Evolutionary conservation across 129 eudicot species (phyloP), one percentile per base, ranked within the genome.

Genomic region (Chrysanthemum lavandulifolium): DNA sequence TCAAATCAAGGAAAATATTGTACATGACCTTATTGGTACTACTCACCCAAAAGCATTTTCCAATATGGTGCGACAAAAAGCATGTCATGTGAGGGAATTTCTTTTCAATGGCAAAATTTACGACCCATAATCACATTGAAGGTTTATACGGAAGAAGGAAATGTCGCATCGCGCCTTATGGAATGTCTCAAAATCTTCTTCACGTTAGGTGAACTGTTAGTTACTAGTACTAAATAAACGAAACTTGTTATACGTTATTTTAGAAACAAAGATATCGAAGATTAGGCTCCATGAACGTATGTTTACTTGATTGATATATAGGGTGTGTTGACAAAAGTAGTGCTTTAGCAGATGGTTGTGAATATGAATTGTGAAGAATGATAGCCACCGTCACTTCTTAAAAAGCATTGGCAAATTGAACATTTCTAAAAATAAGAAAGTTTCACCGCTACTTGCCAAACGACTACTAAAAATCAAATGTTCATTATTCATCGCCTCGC

Each of bases 21-120:
- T 33, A 33, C 27, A 47, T 67, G 16, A 48, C 71, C 19, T 67
- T 49, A 67, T 67, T 50, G 50, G 47, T 40, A 40, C 18, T 40
- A 49, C 47, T 13, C 57, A 66, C 12, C 64, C 54, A 58, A 72
- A 14, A 73, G 33, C n/a, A n/a, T 61, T 29, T 45, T 27, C 52
- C 50, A 71, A 61, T 61, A 25, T 72, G 68, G 76, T 43, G 51
- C 56, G 52, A 73, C 77, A 62, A 73, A 72, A 73, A 61, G 70
- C 77, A 73, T 48, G 70, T 62, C 77, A 73, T 73, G 77, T 73
- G 77, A 73, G n/a, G 27, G 16, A 43, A 29, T 27, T 23, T 19
- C 49, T 21, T 61, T 61, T 49, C 29, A 73, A 61, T 73, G 56
- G 57, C 43, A 72, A 18, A 10, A 13, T 60, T 72, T 45, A 45